A percentile compares a stretch with the other conserved stretches of the same genome.
Conservation (phyloP, 768 basidiomycete species). For the Hortiboletus flavorubellus region DNA sequence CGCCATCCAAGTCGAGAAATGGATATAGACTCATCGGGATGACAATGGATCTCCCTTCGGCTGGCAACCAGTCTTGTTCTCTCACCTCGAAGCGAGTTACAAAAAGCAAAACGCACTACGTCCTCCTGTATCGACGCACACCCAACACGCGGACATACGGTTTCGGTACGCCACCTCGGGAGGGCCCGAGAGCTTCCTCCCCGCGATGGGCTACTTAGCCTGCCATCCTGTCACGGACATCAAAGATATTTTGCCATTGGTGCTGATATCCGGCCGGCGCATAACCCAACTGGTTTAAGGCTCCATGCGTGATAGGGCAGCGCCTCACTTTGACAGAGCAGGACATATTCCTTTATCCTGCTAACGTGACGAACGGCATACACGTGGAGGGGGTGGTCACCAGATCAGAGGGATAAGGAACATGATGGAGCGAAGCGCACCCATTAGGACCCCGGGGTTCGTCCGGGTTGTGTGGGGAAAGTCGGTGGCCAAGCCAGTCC, state of each 20-base stretch:
- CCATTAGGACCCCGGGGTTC: background rate
- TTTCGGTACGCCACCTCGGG: background rate
- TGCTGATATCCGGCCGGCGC: background rate
- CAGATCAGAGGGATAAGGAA: slow-evolving; percentile 1
- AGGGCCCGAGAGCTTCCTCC: background rate
- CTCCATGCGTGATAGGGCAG: background rate
- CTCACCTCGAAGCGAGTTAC: background rate
- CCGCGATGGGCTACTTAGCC: background rate
- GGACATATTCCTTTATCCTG: background rate
- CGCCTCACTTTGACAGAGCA: slow-evolving; percentile 3
- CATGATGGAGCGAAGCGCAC: background rate
- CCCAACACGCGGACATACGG: background rate
- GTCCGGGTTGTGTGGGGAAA: slow-evolving; percentile 1
- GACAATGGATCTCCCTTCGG: background rate
- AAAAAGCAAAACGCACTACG: background rate
- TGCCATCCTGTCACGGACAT: background rate
- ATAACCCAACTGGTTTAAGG: background rate
- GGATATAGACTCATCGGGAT: background rate
- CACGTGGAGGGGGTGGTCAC: background rate
- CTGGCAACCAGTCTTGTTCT: background rate
- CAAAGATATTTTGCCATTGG: background rate
- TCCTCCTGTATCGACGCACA: background rate
- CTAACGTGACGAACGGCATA: slow-evolving; percentile 20
- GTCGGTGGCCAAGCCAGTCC: background rate
- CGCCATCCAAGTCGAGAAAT: background rate